Base-by-base conservation (phyloP, 306 rosid species). In the Cicer pinnatifidum region DNA sequence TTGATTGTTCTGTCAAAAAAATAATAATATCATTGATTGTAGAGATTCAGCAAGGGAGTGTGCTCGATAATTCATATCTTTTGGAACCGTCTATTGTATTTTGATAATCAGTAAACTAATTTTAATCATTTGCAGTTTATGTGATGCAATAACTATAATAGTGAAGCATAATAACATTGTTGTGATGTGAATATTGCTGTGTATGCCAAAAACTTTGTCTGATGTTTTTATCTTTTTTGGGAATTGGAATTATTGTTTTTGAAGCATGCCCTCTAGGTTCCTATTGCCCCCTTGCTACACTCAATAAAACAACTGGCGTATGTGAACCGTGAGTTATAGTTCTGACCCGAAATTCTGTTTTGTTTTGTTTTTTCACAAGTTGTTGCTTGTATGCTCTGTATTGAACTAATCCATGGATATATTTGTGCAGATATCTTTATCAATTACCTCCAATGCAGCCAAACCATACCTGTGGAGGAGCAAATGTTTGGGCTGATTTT, bases 191-290 rank as follows among this genome's bases (percentile, higher is more conserved):
- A 61, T 41, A 15, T 33, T 44, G 40, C 52, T 43, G 67, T 53
- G 20, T 72, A 67, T 45, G 75, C 53, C 44, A 47, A 64, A 15
- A 73, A 15, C 51, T 78, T 75, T 78, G 35, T 82, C 89, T 89
- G 57, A 84, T 71, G 35, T 43, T 75, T 77, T 59, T 57, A 9
- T 77, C 67, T 80, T 48, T 77, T 74, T 73, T 16, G 76, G 82
- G 75, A 71, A 56, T 79, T 59, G 72, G 70, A 52, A 81, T 68
- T 74, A 8, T 47, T 77, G 65, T 56, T 78, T 77, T 70, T 71
- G 84, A 86, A 94, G 99, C 99, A 53, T 94, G 99, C 76, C 99
- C 99, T 17, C 82, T 89, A 61, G 99, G 99, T 83, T 88, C 99
- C 19, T 82, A 91, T 72, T 94, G 99, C 54, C 96, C 99, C 82